Evolutionary conservation across 352 stramenopile species (phyloP).

Genomic region (Aphanomyces astaci): DNA sequence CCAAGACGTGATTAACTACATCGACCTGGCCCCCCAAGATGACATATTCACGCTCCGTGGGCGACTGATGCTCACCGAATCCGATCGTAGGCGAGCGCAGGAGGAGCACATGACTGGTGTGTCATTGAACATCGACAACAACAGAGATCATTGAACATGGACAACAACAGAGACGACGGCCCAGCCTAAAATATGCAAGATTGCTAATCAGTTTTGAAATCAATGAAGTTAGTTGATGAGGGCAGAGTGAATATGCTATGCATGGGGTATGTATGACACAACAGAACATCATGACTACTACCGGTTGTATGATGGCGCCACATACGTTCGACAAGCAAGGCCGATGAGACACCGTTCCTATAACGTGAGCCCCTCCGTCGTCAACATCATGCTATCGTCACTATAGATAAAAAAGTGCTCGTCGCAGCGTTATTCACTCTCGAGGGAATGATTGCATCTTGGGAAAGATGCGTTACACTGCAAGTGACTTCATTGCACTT

Average conservation of each 20-base stretch:
- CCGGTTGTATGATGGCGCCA: too few relatives aligned
- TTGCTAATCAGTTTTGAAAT: too few relatives aligned
- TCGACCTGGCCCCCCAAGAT: slow-evolving; percentile 35
- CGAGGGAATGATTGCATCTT: neutral
- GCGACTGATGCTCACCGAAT: slow-evolving; percentile 47
- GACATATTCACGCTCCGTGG: slow-evolving; percentile 60
- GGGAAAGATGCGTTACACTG: neutral
- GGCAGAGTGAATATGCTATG: too few relatives aligned
- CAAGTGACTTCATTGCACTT: neutral
- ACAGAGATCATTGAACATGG: too few relatives aligned
- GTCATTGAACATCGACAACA: neutral
- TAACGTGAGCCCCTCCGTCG: neutral
- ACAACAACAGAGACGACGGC: neutral
- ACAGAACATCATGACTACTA: too few relatives aligned
- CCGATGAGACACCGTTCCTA: too few relatives aligned
- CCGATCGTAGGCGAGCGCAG: neutral
- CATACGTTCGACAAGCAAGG: too few relatives aligned
- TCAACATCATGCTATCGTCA: too few relatives aligned
- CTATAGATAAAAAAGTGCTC: neutral
- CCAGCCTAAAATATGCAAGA: too few relatives aligned
- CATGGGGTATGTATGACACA: too few relatives aligned
- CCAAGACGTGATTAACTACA: slow-evolving; percentile 41
- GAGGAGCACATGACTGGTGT: neutral
- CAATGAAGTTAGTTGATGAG: too few relatives aligned
- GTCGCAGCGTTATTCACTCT: neutral